Evolutionary conservation across 768 basidiomycete genomes (phyloP).

Genomic region (Mycena albidolilacea): DNA sequence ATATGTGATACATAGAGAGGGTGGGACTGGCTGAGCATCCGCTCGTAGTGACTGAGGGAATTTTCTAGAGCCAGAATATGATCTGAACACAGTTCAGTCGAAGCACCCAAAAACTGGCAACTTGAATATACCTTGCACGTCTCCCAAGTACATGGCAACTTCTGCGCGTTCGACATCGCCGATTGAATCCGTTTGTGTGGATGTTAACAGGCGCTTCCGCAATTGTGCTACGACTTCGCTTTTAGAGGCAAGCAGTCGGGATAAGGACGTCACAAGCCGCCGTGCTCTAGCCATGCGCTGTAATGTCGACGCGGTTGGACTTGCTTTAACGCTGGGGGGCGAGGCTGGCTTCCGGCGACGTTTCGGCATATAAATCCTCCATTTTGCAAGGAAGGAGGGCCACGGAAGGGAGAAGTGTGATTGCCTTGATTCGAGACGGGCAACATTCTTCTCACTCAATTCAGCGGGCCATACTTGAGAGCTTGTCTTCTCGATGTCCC

Average conservation of each 20-base stretch:
- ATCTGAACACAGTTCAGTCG: conserved; percentile 63
- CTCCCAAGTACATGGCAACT: conserved; percentile 90
- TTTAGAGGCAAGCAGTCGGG: conserved; percentile 83
- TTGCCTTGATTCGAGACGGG: conserved; percentile 16
- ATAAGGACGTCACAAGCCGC: conserved; percentile 83
- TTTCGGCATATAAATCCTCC: conserved; percentile 6
- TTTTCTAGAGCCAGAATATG: conserved; percentile 92
- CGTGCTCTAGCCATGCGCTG: conserved; percentile 86
- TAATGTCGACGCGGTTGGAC: conserved; percentile 65
- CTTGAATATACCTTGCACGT: conserved; percentile 82
- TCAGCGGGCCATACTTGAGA: conserved; percentile 10
- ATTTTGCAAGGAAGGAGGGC: conserved; percentile 27
- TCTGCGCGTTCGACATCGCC: conserved; percentile 71
- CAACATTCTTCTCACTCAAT: conserved; percentile 32
- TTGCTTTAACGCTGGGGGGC: conserved; percentile 44
- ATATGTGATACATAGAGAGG: conserved; percentile 89
- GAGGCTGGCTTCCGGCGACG: conserved; percentile 49
- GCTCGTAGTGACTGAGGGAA: conserved; percentile 88
- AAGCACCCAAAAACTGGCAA: neutral
- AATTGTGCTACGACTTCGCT: conserved; percentile 75
- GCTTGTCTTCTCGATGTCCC: conserved; percentile 24
- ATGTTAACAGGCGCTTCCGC: conserved; percentile 76
- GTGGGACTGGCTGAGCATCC: conserved; percentile 89
- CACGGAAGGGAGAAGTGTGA: conserved; percentile 44
- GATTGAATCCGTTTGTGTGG: conserved; percentile 50